Base-by-base conservation (phyloP, 225 moss, liverwort and hornwort species). In the Bryum argenteum region DNA sequence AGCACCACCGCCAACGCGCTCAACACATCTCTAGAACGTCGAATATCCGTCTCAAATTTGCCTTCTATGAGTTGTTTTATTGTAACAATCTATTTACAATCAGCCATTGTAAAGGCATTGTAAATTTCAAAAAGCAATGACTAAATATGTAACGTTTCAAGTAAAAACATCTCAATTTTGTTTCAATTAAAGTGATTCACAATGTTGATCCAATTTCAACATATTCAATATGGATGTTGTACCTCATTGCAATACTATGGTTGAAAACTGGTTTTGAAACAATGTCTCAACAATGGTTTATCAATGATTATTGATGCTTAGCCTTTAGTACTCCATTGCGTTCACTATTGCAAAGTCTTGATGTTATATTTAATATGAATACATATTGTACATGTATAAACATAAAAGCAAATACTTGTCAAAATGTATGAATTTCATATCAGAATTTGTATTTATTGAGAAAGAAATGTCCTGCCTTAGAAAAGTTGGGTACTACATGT, bases 81-180 rank as follows among this genome's bases (percentile, higher is more conserved):
- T 57, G 26, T 57, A 12, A 26, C 24, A 57, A 15, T 14, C 22
- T 22, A 57, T 15, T 11, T 13, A 57, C 57, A 26, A 57, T 57
- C 24, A 26, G 26, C 4, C 24, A 57, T 57, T 57, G 57, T 12
- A 57, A 57, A 57, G 57, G 11, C 26, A 57, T 57, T 57, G 24
- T 15, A 57, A 22, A 22, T 24, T 58, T 58, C 3, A 17, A 58
- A 37, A 58, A 28, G 33, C 33, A 58, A 33, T 58, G 58, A 58
- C 37, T 58, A n/a, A 37, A 58, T 58, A 58, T 33, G n/a, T 58
- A 58, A 33, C 17, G 37, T 58, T 58, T 58, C 37, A 33, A 58
- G 33, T 14, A 4, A 45, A 2, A 45, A 45, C 44, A 45, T 45
- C 13, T 45, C 44, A 45, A 45, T 45, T 11, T 14, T 45, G 12